Base-by-base conservation (phyloP, 176 grass and related monocot genomes). In the Oryza brachyantha region DNA sequence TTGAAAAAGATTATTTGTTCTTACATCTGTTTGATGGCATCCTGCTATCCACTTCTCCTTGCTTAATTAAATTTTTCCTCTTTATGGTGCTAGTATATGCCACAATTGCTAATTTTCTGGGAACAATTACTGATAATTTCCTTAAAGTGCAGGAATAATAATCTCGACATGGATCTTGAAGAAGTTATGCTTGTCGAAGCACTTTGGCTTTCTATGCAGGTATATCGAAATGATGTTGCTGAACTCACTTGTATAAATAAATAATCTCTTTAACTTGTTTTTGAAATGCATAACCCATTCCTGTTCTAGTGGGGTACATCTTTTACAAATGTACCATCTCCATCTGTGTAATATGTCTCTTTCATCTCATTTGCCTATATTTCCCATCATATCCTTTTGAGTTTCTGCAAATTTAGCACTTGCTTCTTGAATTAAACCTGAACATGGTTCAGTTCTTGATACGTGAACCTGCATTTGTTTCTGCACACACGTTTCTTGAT, bases 181-280 rank as follows among this genome's bases (percentile, higher is more conserved):
- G 92, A 97, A 82, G 92, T 94, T 76, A 94, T 94, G 91, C 78
- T 97, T 86, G 90, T 94, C 89, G 85, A 97, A 86, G 95, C 95
- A 79, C 90, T 97, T 82, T 94, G 95, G 95, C 92, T 94, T 70
- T 97, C 95, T 61, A 31, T 97, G 62, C 91, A 92, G 84, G 94
- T 97, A 70, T 36, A 70, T 88, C n/a, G 76, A 45, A 70, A 62
- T 52, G 10, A 58, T 89, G 40, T 84, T 84, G 13, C 3, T 59
- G 8, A 60, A 25, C 54, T 10, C 26, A 34, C 19, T 41, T 63
- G 29, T 59, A 14, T 5, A 42, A 64, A 55, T 3, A 11, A 11
- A 27, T 41, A 8, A 57, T 76, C 7, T 31, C 8, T 45, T 40
- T 5, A 67, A 66, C 13, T 39, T 34, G 13, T 65, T 42, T 26